phyloP scores from a whole-genome alignment of 225 moss, liverwort and hornwort genomes.

The Marchantia paleacea region DNA sequence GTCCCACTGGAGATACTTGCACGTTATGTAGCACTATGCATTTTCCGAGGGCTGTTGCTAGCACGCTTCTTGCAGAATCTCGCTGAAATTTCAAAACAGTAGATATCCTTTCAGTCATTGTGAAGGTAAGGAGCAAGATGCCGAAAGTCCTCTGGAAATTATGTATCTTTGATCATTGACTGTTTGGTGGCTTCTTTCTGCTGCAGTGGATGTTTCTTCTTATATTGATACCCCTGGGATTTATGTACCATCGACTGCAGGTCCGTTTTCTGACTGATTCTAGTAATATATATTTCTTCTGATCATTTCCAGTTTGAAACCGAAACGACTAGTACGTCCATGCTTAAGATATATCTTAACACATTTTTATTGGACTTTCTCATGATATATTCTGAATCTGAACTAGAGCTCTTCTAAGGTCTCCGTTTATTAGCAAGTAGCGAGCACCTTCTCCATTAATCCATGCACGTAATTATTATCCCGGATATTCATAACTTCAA shows the following conservation, averaged over 20 bases:
- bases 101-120: neutral
- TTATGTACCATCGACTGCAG: conserved; percentile 71
- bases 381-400: too few relatives aligned
- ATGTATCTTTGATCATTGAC: neutral
- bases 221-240: conserved; percentile 58
- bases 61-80: neutral
- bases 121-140: neutral
- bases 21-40: neutral
- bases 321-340: too few relatives aligned
- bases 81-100: neutral
- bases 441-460: neutral
- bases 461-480: neutral
- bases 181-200: neutral
- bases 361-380: too few relatives aligned
- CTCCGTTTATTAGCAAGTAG: too few relatives aligned
- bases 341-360: too few relatives aligned
- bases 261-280: conserved; percentile 28
- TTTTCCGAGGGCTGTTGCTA: neutral
- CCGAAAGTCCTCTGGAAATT: neutral
- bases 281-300: too few relatives aligned
- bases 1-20: neutral
- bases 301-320: too few relatives aligned
- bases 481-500: neutral
- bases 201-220: conserved; percentile 73
- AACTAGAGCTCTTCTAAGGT: too few relatives aligned